These are phyloP conservation scores for Neostapfia colusana DNA, from an alignment of 176 grass and related monocot species.

Conservation along the genomic window DNA sequence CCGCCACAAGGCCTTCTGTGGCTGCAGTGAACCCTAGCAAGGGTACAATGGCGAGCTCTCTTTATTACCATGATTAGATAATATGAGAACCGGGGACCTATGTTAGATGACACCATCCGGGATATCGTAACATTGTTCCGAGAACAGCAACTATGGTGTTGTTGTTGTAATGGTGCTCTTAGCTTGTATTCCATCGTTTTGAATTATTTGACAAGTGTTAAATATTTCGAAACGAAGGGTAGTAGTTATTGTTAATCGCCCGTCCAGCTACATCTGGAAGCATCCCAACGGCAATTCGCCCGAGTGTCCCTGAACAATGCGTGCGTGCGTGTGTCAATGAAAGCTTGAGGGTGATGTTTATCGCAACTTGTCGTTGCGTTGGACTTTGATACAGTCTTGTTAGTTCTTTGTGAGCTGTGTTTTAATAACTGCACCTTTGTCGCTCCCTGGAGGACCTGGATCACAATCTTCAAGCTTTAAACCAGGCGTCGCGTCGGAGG, in stretches of 20 bases:
- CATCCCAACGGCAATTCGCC: constrained; percentile 5
- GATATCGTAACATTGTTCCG: background rate
- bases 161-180: too few species aligned
- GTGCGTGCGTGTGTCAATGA: background rate
- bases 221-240: too few species aligned
- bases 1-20: constrained; percentile 11
- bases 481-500: background rate
- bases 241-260: constrained; percentile 31
- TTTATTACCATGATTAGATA: background rate
- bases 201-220: too few species aligned
- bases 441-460: constrained; percentile 20
- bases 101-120: constrained; percentile 12
- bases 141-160: constrained; percentile 22
- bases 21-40: constrained; percentile 22
- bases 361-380: constrained; percentile 1
- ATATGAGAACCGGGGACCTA: constrained; percentile 28
- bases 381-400: constrained; percentile 14
- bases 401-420: constrained; percentile 18
- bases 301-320: constrained; percentile 28
- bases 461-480: constrained; percentile 17
- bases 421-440: constrained; percentile 21
- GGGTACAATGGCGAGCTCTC: constrained; percentile 15
- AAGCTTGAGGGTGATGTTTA: background rate
- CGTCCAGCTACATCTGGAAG: constrained; percentile 37
- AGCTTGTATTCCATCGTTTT: too few species aligned